phyloP scores from a whole-genome alignment of 2,329 filamentous ascomycete species.

The Cryphonectria carpinicola region DNA sequence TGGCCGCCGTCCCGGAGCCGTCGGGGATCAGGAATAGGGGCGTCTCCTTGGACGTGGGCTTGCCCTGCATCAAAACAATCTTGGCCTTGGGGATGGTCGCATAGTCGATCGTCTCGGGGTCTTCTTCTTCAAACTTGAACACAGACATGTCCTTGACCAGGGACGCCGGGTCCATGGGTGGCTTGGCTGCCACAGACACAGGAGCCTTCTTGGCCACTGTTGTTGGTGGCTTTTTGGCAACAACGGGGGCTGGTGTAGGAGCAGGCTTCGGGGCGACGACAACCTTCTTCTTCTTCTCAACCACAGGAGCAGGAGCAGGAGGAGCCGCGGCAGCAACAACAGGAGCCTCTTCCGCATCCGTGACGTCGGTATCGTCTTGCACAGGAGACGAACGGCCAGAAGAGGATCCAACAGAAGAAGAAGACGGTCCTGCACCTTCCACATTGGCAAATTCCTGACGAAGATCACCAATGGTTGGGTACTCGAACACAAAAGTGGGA shows the following conservation, averaged over 20 bases:
- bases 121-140: slow-evolving; percentile 25
- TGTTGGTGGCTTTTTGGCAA: not conserved
- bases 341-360: slow-evolving; percentile 18
- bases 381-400: slow-evolving; percentile 18
- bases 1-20: slow-evolving; percentile 34
- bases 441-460: slow-evolving; percentile 27
- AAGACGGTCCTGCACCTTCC: not conserved
- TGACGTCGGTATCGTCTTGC: slow-evolving; percentile 11
- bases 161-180: slow-evolving; percentile 6
- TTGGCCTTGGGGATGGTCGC: slow-evolving; percentile 30
- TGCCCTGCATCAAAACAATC: slow-evolving; percentile 35
- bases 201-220: slow-evolving; percentile 11
- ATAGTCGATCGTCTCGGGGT: slow-evolving; percentile 25
- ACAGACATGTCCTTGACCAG: slow-evolving; percentile 26
- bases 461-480: slow-evolving; percentile 31
- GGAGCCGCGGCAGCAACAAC: not conserved
- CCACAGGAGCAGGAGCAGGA: slow-evolving; percentile 3
- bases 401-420: not conserved
- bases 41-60: slow-evolving; percentile 25
- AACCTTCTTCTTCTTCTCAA: not conserved
- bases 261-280: slow-evolving; percentile 3
- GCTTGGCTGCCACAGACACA: slow-evolving; percentile 8
- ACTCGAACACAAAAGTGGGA: slow-evolving; percentile 31
- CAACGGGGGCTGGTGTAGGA: not conserved
- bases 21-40: slow-evolving; percentile 38